Evolutionary conservation across 2,329 filamentous ascomycete species (phyloP).

Genomic region (Colletotrichum gloeosporioides): DNA sequence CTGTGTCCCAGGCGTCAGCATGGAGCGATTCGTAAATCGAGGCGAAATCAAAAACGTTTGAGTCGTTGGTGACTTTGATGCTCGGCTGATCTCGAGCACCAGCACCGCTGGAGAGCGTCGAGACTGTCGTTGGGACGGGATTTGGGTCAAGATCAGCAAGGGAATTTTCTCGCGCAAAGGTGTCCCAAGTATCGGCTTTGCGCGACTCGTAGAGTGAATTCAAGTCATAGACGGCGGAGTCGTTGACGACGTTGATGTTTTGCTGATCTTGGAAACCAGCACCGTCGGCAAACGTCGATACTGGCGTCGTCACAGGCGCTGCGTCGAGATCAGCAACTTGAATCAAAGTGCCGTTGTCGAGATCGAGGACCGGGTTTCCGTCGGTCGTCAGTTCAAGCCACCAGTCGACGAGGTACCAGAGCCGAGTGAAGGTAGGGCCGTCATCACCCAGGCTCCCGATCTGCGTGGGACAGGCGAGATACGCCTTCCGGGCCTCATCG

Average conservation of each 20-base stretch:
- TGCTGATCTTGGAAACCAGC: no score
- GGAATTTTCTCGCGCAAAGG: background rate
- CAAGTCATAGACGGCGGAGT: no score
- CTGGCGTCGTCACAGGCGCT: background rate
- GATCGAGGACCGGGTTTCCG: background rate
- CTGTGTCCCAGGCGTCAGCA: background rate
- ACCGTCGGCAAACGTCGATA: background rate
- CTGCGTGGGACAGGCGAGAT: background rate
- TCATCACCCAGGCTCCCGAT: background rate
- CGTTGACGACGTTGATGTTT: no score
- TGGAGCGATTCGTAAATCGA: background rate
- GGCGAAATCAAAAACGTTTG: background rate
- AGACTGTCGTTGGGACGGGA: background rate
- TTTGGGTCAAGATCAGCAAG: background rate
- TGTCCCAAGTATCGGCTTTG: background rate
- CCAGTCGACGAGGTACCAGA: background rate
- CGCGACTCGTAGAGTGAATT: background rate
- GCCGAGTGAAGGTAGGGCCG: background rate
- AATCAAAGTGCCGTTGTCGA: background rate
- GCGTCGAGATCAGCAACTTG: background rate
- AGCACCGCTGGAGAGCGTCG: background rate
- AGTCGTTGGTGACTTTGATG: background rate
- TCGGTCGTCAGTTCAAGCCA: background rate
- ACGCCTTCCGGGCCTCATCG: background rate
- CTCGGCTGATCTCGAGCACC: background rate